Evolutionary conservation across 2,329 filamentous ascomycete species (phyloP).

Genomic region (Metarhizium robertsii): DNA sequence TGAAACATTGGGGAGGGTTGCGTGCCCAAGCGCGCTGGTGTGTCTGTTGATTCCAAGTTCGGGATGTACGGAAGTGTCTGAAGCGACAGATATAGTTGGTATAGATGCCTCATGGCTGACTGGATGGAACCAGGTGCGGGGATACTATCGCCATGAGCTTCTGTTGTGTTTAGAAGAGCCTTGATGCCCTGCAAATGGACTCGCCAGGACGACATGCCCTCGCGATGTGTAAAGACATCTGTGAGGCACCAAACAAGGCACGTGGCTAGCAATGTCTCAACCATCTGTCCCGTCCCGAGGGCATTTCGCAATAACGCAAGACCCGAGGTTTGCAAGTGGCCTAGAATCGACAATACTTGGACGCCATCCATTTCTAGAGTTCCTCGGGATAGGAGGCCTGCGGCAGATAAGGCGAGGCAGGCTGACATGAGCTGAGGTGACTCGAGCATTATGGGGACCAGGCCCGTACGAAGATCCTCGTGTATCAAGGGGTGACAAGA

Average conservation of each 20-base stretch:
- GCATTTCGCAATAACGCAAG: conserved; percentile 14
- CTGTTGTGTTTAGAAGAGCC: conserved; percentile 9
- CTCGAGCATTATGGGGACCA: conserved; percentile 15
- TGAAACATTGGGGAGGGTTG: neutral
- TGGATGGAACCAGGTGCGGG: neutral
- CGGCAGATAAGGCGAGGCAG: conserved; percentile 16
- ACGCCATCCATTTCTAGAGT: conserved; percentile 13
- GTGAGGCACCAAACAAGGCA: conserved; percentile 21
- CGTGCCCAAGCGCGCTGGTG: neutral
- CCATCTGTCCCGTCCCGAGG: conserved; percentile 11
- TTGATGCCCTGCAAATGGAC: conserved; percentile 18
- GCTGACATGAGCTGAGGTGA: conserved; percentile 19
- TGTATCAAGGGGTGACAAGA: conserved; percentile 18
- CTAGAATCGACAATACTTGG: conserved; percentile 10
- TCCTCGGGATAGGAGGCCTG: conserved; percentile 16
- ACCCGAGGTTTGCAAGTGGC: conserved; percentile 16
- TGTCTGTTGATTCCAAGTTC: neutral
- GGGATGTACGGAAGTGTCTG: conserved; percentile 17
- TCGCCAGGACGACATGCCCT: conserved; percentile 14
- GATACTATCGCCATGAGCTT: conserved; percentile 1
- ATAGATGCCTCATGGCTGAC: conserved; percentile 17
- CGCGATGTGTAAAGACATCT: conserved; percentile 15
- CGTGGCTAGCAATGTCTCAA: conserved; percentile 16
- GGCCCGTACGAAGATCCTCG: conserved; percentile 14
- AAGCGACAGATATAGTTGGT: conserved; percentile 18